These are phyloP conservation scores for Ophiostoma tasmaniense DNA, from an alignment of 2,329 filamentous ascomycete species.

Conservation along the genomic window DNA sequence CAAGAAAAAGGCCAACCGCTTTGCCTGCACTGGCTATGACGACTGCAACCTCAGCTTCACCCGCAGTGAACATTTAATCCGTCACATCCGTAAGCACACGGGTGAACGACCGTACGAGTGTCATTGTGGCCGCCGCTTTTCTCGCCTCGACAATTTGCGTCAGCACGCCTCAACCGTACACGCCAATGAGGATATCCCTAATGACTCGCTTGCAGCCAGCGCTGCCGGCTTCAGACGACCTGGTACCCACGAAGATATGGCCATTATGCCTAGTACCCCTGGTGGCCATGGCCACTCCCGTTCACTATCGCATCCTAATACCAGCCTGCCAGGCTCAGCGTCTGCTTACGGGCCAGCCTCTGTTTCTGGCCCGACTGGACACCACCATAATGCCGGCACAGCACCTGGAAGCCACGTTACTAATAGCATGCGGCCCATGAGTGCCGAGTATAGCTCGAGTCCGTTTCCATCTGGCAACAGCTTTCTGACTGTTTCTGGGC, in stretches of 20 bases:
- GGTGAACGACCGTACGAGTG: constrained; percentile 95
- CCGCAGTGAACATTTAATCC: constrained; percentile 84
- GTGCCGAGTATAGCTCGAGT: neutral
- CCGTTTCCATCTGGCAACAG: neutral
- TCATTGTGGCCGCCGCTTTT: constrained; percentile 88
- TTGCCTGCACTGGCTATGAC: constrained; percentile 92
- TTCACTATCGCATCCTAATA: neutral
- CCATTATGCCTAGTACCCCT: neutral
- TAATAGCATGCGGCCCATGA: neutral
- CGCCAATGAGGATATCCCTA: constrained; percentile 92
- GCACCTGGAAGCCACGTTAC: neutral
- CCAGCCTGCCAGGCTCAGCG: constrained; percentile 51
- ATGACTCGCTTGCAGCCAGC: constrained; percentile 75
- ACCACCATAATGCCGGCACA: neutral
- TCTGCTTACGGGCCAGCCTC: constrained; percentile 27
- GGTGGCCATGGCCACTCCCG: constrained; percentile 59
- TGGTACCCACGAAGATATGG: neutral
- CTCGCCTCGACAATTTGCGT: constrained; percentile 84
- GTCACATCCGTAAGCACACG: constrained; percentile 96
- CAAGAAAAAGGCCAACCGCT: constrained; percentile 93
- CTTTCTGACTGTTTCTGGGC: neutral
- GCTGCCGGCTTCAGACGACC: neutral
- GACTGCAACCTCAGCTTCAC: constrained; percentile 94
- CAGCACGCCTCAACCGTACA: constrained; percentile 98
- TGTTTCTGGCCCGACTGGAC: neutral